Base-by-base conservation (phyloP, 768 basidiomycete species). In the Dacryopinax primogenitus region DNA sequence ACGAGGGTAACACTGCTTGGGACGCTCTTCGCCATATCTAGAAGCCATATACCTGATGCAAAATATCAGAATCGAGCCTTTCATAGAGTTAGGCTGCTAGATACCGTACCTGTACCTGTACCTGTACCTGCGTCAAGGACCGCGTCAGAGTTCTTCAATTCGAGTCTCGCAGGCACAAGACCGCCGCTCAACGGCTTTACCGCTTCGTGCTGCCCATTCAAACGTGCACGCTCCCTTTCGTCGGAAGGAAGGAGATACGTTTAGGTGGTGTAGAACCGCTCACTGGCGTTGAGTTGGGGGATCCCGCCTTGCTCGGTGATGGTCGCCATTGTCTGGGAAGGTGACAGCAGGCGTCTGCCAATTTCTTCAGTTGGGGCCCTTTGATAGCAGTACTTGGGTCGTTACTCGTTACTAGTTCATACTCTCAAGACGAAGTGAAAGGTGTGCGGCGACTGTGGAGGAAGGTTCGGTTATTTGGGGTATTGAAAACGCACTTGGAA, bases 11-110 rank as follows among this genome's bases (percentile, higher is more conserved):
- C 67, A 21, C 45, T n/a, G 13, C 33, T 16, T 1, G 68, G 63
- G 30, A 68, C 62, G 6, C 44, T 32, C 4, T 37, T 39, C 16
- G 65, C 45, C 18, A 68, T 47, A 44, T 69, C 70, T n/a, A 71
- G 61, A 6, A 69, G 33, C 67, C 67, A 71, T 23, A 62, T 47
- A 13, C 68, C 70, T 71, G 34, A 2, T 9, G 9, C 9, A 13
- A 3, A 13, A 30, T 58, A 30, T 28, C 18, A 18, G 32, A 30
- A 13, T 39, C 37, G n/a, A n/a, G n/a, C n/a, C n/a, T n/a, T n/a
- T n/a, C n/a, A n/a, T n/a, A n/a, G n/a, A n/a, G n/a, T n/a, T n/a
- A n/a, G n/a, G n/a, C 13, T 47, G 21, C 4, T 30, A 13, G 26
- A 58, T 6, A 30, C 26, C 9, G 26, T 9, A 30, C 13, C 45